phyloP scores from a whole-genome alignment of 768 basidiomycete genomes.

The Rhizopogon roseolus region DNA sequence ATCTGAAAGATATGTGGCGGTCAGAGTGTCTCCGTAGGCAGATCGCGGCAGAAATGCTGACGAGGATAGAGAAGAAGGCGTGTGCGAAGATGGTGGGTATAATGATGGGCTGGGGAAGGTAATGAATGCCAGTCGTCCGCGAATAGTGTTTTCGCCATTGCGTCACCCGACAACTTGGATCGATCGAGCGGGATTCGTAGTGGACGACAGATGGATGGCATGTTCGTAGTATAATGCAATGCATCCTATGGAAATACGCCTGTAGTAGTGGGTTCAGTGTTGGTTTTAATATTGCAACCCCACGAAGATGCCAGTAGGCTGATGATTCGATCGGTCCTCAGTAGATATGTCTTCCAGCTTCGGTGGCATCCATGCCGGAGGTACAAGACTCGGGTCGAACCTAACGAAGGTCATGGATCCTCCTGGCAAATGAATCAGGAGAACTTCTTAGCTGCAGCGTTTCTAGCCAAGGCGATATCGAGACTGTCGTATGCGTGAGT shows the following conservation, averaged over 20 bases:
- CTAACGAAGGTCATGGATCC: not conserved
- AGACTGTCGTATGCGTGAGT: not conserved
- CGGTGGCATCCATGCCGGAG: not conserved
- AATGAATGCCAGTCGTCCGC: constrained; percentile 90
- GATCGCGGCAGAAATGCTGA: constrained; percentile 52
- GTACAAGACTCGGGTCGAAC: not conserved
- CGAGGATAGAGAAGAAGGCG: constrained; percentile 71
- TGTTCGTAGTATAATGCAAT: not conserved
- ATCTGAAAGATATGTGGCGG: constrained; percentile 91
- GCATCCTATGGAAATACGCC: constrained; percentile 1
- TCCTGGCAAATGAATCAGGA: constrained; percentile 1
- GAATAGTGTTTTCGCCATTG: constrained; percentile 1
- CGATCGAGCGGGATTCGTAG: constrained; percentile 1
- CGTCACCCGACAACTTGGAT: not conserved
- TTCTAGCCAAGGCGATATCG: not conserved
- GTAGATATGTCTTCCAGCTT: not conserved
- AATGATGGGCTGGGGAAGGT: constrained; percentile 77
- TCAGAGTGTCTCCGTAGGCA: constrained; percentile 55
- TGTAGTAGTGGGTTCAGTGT: not conserved
- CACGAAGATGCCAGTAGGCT: not conserved
- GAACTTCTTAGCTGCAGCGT: not conserved
- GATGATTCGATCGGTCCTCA: not conserved
- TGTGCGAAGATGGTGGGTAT: constrained; percentile 51
- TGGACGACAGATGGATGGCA: constrained; percentile 1
- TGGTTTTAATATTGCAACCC: not conserved